A percentile compares a stretch with the other conserved stretches of the same genome.
These are phyloP conservation scores for Ministeria vibrans DNA, from an alignment of 78 protist genomes.

Conservation along the genomic window DNA sequence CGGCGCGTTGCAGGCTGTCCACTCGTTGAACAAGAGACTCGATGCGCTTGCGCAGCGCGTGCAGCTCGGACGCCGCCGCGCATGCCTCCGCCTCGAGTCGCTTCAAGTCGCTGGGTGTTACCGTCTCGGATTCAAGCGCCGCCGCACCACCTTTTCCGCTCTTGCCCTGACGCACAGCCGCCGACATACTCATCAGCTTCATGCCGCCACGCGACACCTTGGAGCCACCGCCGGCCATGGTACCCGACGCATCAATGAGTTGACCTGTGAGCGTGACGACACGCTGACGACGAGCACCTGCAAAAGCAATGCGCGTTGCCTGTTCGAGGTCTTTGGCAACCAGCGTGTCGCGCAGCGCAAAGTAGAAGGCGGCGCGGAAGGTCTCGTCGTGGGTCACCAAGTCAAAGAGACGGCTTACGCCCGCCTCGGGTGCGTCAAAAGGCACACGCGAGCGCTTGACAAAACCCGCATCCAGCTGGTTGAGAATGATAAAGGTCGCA, in stretches of 20 bases:
- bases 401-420: slow-evolving; percentile 65
- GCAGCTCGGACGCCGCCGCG: no score
- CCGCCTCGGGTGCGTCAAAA: slow-evolving; percentile 33
- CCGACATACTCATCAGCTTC: slow-evolving; percentile 8
- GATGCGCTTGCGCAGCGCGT: not conserved
- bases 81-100: no score
- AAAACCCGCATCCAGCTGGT: slow-evolving; percentile 19
- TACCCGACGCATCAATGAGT: slow-evolving; percentile 91
- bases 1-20: not conserved
- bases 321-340: slow-evolving; percentile 58
- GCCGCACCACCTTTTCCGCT: no score
- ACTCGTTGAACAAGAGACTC: not conserved
- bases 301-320: slow-evolving; percentile 72
- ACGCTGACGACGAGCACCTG: slow-evolving; percentile 48
- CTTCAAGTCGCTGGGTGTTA: no score
- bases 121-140: not conserved
- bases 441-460: not conserved
- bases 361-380: slow-evolving; percentile 77
- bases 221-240: slow-evolving; percentile 98
- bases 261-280: slow-evolving; percentile 96
- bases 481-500: slow-evolving; percentile 91
- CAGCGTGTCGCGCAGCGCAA: slow-evolving; percentile 89
- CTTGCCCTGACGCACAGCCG: no score
- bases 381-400: slow-evolving; percentile 29
- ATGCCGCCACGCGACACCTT: slow-evolving; percentile 61